Base-by-base conservation (phyloP, 2,329 filamentous ascomycete species). In the Penicillium freii region DNA sequence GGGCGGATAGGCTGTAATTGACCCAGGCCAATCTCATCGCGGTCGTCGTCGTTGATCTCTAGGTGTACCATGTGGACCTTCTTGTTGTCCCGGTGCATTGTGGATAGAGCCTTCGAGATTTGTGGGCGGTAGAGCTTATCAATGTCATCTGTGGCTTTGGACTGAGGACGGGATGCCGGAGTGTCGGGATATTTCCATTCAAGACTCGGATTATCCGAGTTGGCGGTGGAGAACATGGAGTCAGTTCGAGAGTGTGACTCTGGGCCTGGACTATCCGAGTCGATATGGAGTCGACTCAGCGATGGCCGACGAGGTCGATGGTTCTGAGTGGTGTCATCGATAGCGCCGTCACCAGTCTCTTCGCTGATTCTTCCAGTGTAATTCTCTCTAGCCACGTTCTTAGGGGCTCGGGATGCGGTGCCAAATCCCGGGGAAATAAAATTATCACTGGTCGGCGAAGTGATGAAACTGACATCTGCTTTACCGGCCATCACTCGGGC, bases 401-500 rank as follows among this genome's bases (percentile, higher is more conserved):
- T 54, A n/a, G 54, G 38, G 2, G 42, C 29, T 31, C 54, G 59
- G 31, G 65, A 61, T 2, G 51, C 52, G 8, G 33, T 53, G 21
- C 52, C 45, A 33, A 58, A 54, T 34, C 49, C 62, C 43, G 51
- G 56, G 25, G 54, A 10, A 53, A 61, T 68, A 40, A 56, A 9
- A 54, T 62, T 68, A 40, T 62, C 64, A 38, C 60, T 64, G 40
- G 64, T 59, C 25, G 68, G 66, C 10, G 61, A 50, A 48, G 59
- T 63, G 33, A 67, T 67, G 6, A 61, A 50, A 47, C 59, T 62
- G 34, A 67, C 67, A 5, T 65, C 67, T 51, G 90, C 84, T 72
- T 92, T 94, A 63, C 92, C 92, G 62, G 89, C 89, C 92, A 97
- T 97, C 58, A 96, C 82, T 72, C 88, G 92, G 56, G 92, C 91